Evolutionary conservation across 495 filamentous ascomycete species (phyloP).

Genomic region (Podospora australis): DNA sequence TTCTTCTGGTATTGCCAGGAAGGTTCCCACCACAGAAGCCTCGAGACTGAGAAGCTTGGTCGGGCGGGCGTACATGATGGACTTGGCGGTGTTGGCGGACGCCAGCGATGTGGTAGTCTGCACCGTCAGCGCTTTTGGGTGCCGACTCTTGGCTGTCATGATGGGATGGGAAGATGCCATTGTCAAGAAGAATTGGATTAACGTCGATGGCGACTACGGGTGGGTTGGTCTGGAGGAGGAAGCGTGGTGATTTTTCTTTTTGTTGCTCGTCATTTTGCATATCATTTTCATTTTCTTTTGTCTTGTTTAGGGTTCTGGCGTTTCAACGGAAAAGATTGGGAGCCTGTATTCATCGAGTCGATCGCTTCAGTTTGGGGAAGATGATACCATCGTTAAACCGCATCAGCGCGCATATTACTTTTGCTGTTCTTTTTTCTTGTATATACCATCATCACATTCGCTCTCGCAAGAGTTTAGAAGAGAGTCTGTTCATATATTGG

Average conservation of each 20-base stretch:
- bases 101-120: constrained; percentile 59
- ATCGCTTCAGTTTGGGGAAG: too few relatives aligned
- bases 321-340: constrained; percentile 10
- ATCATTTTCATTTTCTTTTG: not conserved
- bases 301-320: not conserved
- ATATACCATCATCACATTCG: not conserved
- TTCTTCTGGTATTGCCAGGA: not conserved
- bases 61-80: constrained; percentile 63
- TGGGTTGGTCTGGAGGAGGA: constrained; percentile 47
- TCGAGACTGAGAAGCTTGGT: constrained; percentile 56
- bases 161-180: constrained; percentile 70
- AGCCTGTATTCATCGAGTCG: too few relatives aligned
- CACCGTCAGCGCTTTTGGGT: constrained; percentile 58
- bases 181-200: constrained; percentile 52
- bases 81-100: constrained; percentile 58
- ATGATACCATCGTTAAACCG: constrained; percentile 15
- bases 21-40: constrained; percentile 41
- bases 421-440: not conserved
- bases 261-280: not conserved
- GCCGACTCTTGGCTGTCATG: constrained; percentile 65
- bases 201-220: constrained; percentile 62
- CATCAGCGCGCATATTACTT: not conserved
- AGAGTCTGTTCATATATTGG: not conserved
- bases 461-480: not conserved
- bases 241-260: not conserved